phyloP scores from a whole-genome alignment of 176 grass and related monocot species.

The Cenchrus americanus region DNA sequence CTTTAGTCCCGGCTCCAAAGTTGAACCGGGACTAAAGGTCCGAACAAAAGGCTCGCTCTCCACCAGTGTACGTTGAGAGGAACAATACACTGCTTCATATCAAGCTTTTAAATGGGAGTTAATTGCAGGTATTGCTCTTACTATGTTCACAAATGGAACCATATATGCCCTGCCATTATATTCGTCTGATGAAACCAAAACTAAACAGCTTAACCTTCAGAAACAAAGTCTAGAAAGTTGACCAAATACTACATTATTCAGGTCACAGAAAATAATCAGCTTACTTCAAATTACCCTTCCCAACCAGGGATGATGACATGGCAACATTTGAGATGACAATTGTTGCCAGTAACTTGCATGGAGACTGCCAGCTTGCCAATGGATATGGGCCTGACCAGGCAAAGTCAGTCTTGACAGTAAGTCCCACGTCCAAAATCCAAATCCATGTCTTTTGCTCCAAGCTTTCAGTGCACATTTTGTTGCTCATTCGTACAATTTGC shows the following conservation, averaged over 20 bases:
- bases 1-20: no score
- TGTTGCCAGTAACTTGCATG: conserved; percentile 73
- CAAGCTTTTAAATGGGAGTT: conserved; percentile 69
- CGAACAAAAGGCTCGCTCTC: no score
- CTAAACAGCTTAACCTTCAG: conserved; percentile 14
- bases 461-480: not conserved
- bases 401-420: conserved; percentile 65
- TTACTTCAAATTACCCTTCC: conserved; percentile 69
- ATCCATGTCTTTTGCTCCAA: not conserved
- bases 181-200: conserved; percentile 17
- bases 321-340: conserved; percentile 84
- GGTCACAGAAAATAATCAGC: conserved; percentile 66
- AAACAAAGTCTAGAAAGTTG: conserved; percentile 19
- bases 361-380: conserved; percentile 93
- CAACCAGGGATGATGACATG: conserved; percentile 66
- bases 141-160: not conserved
- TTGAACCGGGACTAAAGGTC: no score
- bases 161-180: not conserved
- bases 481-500: conserved; percentile 33
- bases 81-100: conserved; percentile 77
- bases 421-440: conserved; percentile 40
- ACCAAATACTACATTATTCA: conserved; percentile 48
- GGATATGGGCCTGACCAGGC: conserved; percentile 64
- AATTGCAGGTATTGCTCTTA: conserved; percentile 60
- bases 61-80: conserved; percentile 69